Conservation (phyloP, 345 rosid genomes). For the Corchorus olitorius region DNA sequence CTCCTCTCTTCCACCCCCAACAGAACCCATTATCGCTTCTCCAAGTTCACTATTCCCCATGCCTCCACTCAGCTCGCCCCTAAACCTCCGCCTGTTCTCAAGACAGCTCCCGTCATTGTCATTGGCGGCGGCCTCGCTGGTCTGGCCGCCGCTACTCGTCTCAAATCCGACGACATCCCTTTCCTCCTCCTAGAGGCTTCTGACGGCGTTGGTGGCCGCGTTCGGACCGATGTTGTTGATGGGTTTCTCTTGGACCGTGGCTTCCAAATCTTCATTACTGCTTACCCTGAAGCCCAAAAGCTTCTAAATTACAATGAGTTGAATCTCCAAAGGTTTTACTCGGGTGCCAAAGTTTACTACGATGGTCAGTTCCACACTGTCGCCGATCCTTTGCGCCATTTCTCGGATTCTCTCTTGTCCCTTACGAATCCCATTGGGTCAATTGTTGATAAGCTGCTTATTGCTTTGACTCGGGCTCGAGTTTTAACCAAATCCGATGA, state of each 20-base stretch:
- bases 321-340: slow-evolving; percentile 64
- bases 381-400: slow-evolving; percentile 87
- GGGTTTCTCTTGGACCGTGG: slow-evolving; percentile 91
- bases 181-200: slow-evolving; percentile 82
- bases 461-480: slow-evolving; percentile 61
- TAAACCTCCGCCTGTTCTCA: not conserved
- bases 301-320: slow-evolving; percentile 67
- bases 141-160: slow-evolving; percentile 80
- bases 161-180: slow-evolving; percentile 56
- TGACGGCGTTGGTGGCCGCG: slow-evolving; percentile 86
- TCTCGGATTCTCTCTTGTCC: slow-evolving; percentile 62
- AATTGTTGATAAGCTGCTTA: slow-evolving; percentile 67
- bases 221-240: slow-evolving; percentile 76
- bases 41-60: slow-evolving; percentile 17
- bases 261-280: slow-evolving; percentile 96
- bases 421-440: slow-evolving; percentile 83
- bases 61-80: slow-evolving; percentile 25
- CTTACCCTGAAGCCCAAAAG: slow-evolving; percentile 82
- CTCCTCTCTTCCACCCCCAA: slow-evolving; percentile 18
- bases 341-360: slow-evolving; percentile 73
- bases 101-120: slow-evolving; percentile 53
- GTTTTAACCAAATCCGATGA: slow-evolving; percentile 60
- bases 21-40: slow-evolving; percentile 18
- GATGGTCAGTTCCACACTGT: slow-evolving; percentile 72
- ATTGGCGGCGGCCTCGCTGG: slow-evolving; percentile 91